Evolutionary conservation across 495 filamentous ascomycete genomes (phyloP).

Genomic region (Aspergillus avenaceus): DNA sequence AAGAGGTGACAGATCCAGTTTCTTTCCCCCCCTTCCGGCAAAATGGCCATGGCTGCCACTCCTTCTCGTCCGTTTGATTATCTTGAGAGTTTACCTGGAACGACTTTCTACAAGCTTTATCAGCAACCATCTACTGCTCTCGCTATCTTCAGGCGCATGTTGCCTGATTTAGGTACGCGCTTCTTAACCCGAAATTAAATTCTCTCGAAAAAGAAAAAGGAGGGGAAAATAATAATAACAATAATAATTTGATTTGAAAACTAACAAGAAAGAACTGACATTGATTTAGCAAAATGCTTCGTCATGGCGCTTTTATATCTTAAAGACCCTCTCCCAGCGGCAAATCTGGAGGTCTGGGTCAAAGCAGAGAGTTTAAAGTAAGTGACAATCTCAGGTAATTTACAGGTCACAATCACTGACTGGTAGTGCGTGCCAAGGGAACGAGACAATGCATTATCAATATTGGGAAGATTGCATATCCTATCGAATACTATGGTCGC

Average conservation of each 20-base stretch:
- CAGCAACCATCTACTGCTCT: slow-evolving; percentile 92
- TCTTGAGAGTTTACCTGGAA: slow-evolving; percentile 82
- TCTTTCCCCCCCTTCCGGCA: slow-evolving; percentile 30
- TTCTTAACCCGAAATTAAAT: too few species aligned
- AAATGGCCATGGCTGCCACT: slow-evolving; percentile 74
- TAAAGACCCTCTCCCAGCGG: slow-evolving; percentile 65
- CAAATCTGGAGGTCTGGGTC: slow-evolving; percentile 82
- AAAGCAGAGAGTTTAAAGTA: slow-evolving; percentile 66
- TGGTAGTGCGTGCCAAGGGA: slow-evolving; percentile 41
- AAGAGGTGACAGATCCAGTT: slow-evolving; percentile 26
- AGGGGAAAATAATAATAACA: too few species aligned
- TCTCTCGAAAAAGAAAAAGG: too few species aligned
- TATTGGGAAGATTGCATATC: slow-evolving; percentile 81
- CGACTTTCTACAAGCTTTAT: slow-evolving; percentile 85
- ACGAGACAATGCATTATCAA: slow-evolving; percentile 74
- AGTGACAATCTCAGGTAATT: slow-evolving; percentile 7
- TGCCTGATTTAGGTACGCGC: slow-evolving; percentile 76
- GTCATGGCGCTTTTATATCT: slow-evolving; percentile 93
- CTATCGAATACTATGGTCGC: slow-evolving; percentile 55
- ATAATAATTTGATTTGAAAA: too few species aligned
- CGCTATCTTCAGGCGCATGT: slow-evolving; percentile 95
- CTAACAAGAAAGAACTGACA: too few species aligned
- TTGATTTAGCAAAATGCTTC: slow-evolving; percentile 85
- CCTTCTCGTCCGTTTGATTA: slow-evolving; percentile 71
- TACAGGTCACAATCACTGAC: not conserved